A percentile compares a stretch with the other conserved stretches of the same genome.
phyloP scores from a whole-genome alignment of 306 rosid genomes.

The Acacia acuminata region DNA sequence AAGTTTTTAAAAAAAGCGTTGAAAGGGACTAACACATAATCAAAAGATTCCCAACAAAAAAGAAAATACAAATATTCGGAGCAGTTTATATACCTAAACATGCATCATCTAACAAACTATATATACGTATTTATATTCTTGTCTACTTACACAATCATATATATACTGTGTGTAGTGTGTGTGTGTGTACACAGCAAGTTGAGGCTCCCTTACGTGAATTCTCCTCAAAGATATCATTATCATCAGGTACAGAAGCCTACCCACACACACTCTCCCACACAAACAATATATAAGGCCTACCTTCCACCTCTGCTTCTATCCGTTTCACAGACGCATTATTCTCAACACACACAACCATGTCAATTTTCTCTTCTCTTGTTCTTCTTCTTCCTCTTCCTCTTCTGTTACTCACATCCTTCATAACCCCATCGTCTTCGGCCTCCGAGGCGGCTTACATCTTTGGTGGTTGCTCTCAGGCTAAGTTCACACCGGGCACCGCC shows the following conservation, averaged over 20 bases:
- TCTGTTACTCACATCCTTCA: slow-evolving; percentile 29
- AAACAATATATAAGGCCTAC: background rate
- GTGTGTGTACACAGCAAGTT: slow-evolving; percentile 25
- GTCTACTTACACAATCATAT: slow-evolving; percentile 25
- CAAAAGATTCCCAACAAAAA: background rate
- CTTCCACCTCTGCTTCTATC: background rate
- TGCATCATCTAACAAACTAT: background rate
- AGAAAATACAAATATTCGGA: too few relatives aligned
- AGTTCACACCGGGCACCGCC: slow-evolving; percentile 56
- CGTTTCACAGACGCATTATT: background rate
- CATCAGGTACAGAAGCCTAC: background rate
- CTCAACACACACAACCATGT: slow-evolving; percentile 33
- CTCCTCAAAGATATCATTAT: slow-evolving; percentile 45
- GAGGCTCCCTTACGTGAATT: slow-evolving; percentile 56
- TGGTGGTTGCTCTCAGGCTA: slow-evolving; percentile 74
- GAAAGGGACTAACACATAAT: background rate
- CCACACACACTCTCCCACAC: background rate
- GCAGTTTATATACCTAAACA: background rate
- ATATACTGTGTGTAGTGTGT: background rate
- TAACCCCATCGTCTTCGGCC: slow-evolving; percentile 33
- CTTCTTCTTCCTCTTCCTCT: slow-evolving; percentile 28
- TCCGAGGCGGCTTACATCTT: slow-evolving; percentile 55
- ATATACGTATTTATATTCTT: background rate
- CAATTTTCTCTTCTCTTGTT: background rate
- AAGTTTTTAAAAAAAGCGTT: too few relatives aligned